These are phyloP conservation scores for Peronospora tabacina DNA, from an alignment of 352 stramenopile genomes.

Conservation along the genomic window DNA sequence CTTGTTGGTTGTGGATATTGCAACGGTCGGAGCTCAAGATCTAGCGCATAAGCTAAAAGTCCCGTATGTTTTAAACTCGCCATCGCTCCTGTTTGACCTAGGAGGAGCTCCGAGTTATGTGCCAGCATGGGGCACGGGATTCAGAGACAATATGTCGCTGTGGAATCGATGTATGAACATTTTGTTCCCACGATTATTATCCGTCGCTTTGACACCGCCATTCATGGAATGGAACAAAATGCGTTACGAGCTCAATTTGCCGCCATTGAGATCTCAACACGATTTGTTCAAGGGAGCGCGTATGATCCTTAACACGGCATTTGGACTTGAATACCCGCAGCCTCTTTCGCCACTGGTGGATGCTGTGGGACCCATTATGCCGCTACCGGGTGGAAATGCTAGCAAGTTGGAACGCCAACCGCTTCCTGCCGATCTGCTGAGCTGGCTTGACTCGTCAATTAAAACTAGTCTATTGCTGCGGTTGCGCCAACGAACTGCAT, in stretches of 20 bases:
- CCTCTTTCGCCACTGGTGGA: constrained; percentile 70
- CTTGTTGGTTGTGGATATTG: constrained; percentile 76
- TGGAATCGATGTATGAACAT: constrained; percentile 88
- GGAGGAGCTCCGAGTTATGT: constrained; percentile 66
- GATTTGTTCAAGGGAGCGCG: constrained; percentile 81
- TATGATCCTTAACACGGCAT: constrained; percentile 85
- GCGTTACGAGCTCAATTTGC: constrained; percentile 63
- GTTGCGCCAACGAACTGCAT: constrained; percentile 23
- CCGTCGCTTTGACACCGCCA: constrained; percentile 77
- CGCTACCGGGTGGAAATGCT: constrained; percentile 30
- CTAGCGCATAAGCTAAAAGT: constrained; percentile 71
- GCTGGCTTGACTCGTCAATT: constrained; percentile 35
- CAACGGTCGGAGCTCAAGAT: constrained; percentile 69
- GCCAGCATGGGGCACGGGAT: constrained; percentile 79
- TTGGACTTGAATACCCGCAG: constrained; percentile 77
- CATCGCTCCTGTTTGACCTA: constrained; percentile 80
- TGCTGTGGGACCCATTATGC: constrained; percentile 67
- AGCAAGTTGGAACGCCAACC: constrained; percentile 27
- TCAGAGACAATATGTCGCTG: constrained; percentile 74
- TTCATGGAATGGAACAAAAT: constrained; percentile 88
- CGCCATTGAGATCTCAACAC: constrained; percentile 75
- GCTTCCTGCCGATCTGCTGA: constrained; percentile 27
- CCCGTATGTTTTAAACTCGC: constrained; percentile 78
- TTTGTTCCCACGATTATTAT: constrained; percentile 79
- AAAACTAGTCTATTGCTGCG: constrained; percentile 14